Conservation (phyloP, 2,329 filamentous ascomycete species). For the Cytospora piceicola region DNA sequence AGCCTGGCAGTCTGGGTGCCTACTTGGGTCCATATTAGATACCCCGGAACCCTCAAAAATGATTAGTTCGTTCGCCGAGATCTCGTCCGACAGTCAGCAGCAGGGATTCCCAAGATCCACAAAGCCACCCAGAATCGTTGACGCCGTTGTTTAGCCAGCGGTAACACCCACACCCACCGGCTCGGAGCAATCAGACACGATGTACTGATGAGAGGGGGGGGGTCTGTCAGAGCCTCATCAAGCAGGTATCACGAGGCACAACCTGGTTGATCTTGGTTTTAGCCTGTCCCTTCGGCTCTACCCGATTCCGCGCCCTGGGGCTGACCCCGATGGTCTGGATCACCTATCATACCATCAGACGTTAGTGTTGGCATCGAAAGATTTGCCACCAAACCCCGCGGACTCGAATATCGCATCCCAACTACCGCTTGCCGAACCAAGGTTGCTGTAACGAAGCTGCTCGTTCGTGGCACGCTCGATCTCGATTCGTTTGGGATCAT, state of each 20-base stretch:
- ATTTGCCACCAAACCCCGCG: not conserved
- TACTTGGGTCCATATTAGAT: not conserved
- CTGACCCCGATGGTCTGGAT: constrained; percentile 13
- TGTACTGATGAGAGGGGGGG: not conserved
- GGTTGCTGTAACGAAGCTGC: not conserved
- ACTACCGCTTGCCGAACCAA: constrained; percentile 1
- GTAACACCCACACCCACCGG: not conserved
- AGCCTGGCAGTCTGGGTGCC: not conserved
- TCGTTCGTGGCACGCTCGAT: not conserved
- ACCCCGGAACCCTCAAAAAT: not conserved
- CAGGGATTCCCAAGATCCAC: not conserved
- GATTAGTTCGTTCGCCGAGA: not conserved
- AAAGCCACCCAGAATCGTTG: not conserved
- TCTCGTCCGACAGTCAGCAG: not conserved
- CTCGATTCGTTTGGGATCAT: not conserved
- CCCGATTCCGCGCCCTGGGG: constrained; percentile 17
- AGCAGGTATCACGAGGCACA: constrained; percentile 10
- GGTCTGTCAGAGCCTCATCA: not conserved
- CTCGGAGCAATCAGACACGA: not conserved
- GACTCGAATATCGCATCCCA: not conserved
- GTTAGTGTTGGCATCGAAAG: not conserved
- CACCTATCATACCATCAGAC: not conserved
- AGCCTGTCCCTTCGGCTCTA: constrained; percentile 19
- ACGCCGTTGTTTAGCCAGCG: not conserved
- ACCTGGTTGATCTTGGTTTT: constrained; percentile 14